A percentile compares a stretch with the other conserved stretches of the same genome.
phyloP scores from a whole-genome alignment of 1,284 basidiomycete genomes.

The Cutaneotrichosporon curvatum region DNA sequence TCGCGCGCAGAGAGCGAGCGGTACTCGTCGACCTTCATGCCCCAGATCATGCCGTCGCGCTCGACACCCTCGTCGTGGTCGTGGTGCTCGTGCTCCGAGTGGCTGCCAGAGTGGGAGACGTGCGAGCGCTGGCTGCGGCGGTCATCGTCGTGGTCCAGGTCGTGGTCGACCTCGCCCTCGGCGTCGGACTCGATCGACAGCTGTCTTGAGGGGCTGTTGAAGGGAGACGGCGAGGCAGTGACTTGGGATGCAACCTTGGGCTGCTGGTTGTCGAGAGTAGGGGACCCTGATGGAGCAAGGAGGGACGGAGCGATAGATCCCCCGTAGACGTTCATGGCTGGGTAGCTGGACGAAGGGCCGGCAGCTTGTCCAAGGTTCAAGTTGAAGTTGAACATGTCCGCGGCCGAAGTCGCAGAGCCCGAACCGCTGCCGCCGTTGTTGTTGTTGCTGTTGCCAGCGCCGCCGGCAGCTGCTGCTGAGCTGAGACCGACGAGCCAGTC shows the following conservation, averaged over 20 bases:
- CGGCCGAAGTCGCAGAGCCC: slow-evolving; percentile 4
- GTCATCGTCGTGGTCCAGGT: slow-evolving; percentile 11
- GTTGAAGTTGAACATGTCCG: slow-evolving; percentile 18
- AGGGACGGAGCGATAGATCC: slow-evolving; percentile 30
- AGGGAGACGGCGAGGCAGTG: slow-evolving; percentile 19
- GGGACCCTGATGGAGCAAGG: slow-evolving; percentile 7
- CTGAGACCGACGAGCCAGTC: slow-evolving; percentile 25
- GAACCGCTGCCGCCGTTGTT: slow-evolving; percentile 8
- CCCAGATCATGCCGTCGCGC: slow-evolving; percentile 47
- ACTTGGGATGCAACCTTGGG: slow-evolving; percentile 23
- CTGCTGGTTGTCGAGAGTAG: slow-evolving; percentile 10
- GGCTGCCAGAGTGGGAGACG: background rate
- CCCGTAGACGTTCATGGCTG: slow-evolving; percentile 11
- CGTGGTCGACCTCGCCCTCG: slow-evolving; percentile 25
- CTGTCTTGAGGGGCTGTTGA: slow-evolving; percentile 3
- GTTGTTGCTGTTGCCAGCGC: slow-evolving; percentile 5
- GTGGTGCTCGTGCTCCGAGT: slow-evolving; percentile 30
- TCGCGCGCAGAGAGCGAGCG: slow-evolving; percentile 40
- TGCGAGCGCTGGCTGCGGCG: slow-evolving; percentile 8
- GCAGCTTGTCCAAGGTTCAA: slow-evolving; percentile 4
- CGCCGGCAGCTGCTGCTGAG: background rate
- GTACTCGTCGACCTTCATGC: slow-evolving; percentile 46
- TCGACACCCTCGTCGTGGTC: slow-evolving; percentile 45
- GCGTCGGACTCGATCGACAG: slow-evolving; percentile 30
- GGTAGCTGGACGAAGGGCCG: slow-evolving; percentile 15